Evolutionary conservation across 305 asterid species (phyloP).

Genomic region (Fraxinus platypoda): DNA sequence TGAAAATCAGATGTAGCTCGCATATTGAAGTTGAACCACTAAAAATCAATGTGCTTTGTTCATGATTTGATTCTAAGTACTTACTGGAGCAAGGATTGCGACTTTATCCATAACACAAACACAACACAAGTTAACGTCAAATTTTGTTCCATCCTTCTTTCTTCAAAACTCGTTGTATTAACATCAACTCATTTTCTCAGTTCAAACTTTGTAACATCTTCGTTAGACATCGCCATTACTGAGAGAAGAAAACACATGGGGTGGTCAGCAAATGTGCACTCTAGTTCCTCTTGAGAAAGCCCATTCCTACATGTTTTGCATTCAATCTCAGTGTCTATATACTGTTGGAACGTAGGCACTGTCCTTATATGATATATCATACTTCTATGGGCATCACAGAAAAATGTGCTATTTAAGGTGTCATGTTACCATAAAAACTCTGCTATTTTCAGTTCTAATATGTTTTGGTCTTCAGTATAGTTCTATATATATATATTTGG

Average conservation of each 20-base stretch:
- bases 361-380: conserved; percentile 24
- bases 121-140: not conserved
- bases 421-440: conserved; percentile 21
- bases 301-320: conserved; percentile 56
- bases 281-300: conserved; percentile 36
- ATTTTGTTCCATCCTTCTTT: not conserved
- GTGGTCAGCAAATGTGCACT: conserved; percentile 39
- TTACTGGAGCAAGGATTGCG: not conserved
- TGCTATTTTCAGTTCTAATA: conserved; percentile 18
- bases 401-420: conserved; percentile 32
- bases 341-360: conserved; percentile 30
- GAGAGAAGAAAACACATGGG: conserved; percentile 53
- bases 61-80: not conserved
- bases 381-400: conserved; percentile 19
- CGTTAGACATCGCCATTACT: not conserved
- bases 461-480: no score
- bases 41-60: not conserved
- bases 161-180: not conserved
- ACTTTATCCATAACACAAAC: not conserved
- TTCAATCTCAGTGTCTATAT: conserved; percentile 26
- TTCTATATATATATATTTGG: no score
- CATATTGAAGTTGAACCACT: not conserved
- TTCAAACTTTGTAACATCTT: conserved; percentile 21
- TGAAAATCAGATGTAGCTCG: not conserved
- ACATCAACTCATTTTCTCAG: not conserved